Conservation (phyloP, 768 basidiomycete species). For the Leccinum aurantiacum region DNA sequence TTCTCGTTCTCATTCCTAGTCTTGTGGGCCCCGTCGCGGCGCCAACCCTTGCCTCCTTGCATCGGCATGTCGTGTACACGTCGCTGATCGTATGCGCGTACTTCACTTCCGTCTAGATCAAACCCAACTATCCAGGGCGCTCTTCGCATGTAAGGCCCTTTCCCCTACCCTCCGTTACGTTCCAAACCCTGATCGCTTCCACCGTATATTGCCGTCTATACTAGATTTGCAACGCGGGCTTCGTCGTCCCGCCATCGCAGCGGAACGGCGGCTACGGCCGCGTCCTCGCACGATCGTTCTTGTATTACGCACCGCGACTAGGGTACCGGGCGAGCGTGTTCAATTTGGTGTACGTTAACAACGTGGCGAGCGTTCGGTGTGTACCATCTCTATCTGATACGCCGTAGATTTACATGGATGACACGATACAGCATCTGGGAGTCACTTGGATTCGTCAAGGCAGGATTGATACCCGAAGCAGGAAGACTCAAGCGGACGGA, state of each 20-base stretch:
- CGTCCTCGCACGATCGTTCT: slow-evolving; percentile 72
- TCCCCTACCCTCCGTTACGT: neutral
- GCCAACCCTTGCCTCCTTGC: neutral
- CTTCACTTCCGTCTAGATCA: slow-evolving; percentile 45
- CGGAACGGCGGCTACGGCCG: slow-evolving; percentile 68
- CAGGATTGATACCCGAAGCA: slow-evolving; percentile 72
- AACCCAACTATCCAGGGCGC: slow-evolving; percentile 88
- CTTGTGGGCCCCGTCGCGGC: neutral
- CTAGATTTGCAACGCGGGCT: slow-evolving; percentile 88
- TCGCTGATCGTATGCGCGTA: slow-evolving; percentile 4
- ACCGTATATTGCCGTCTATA: neutral
- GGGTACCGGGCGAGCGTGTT: slow-evolving; percentile 83
- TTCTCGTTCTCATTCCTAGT: neutral
- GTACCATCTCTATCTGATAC: slow-evolving; percentile 14
- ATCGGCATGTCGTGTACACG: neutral
- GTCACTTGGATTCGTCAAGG: slow-evolving; percentile 71
- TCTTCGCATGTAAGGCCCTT: slow-evolving; percentile 78
- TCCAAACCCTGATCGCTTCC: slow-evolving; percentile 1
- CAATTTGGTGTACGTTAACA: slow-evolving; percentile 89
- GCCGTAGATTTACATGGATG: neutral
- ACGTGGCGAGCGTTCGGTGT: slow-evolving; percentile 69
- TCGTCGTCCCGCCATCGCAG: slow-evolving; percentile 66
- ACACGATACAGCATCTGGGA: slow-evolving; percentile 73
- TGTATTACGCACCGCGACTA: slow-evolving; percentile 76
- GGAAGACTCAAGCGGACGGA: slow-evolving; percentile 69